These are phyloP conservation scores for Penicillium manginii DNA, from an alignment of 495 filamentous ascomycete species.

Conservation along the genomic window DNA sequence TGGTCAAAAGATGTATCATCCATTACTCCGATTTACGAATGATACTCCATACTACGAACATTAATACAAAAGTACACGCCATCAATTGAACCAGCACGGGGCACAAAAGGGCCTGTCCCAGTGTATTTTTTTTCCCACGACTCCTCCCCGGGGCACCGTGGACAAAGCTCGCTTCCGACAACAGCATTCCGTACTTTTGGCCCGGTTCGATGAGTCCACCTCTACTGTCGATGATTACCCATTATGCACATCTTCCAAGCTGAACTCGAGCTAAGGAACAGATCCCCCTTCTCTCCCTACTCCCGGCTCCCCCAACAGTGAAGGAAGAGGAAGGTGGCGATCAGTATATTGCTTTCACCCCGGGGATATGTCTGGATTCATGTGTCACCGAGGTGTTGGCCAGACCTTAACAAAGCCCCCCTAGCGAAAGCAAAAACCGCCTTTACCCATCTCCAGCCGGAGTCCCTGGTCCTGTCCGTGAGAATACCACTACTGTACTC, in stretches of 20 bases:
- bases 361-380: conserved; percentile 15
- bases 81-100: neutral
- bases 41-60: neutral
- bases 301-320: too few species aligned
- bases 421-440: conserved; percentile 3
- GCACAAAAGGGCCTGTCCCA: neutral
- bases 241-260: neutral
- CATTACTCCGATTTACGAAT: neutral
- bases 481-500: neutral
- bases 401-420: conserved; percentile 3
- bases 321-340: conserved; percentile 6
- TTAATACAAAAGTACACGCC: conserved; percentile 6
- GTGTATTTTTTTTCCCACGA: neutral
- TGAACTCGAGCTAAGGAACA: neutral
- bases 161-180: conserved; percentile 1
- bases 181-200: conserved; percentile 3
- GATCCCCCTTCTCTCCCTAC: neutral
- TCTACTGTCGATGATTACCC: conserved; percentile 8
- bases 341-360: conserved; percentile 5
- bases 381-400: conserved; percentile 23
- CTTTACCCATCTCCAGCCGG: conserved; percentile 21
- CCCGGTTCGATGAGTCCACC: conserved; percentile 7
- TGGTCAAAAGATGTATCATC: neutral
- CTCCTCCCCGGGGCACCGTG: neutral
- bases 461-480: neutral